phyloP scores from a whole-genome alignment of 192 early-diverging fungal species.

The Umbelopsis ramanniana region DNA sequence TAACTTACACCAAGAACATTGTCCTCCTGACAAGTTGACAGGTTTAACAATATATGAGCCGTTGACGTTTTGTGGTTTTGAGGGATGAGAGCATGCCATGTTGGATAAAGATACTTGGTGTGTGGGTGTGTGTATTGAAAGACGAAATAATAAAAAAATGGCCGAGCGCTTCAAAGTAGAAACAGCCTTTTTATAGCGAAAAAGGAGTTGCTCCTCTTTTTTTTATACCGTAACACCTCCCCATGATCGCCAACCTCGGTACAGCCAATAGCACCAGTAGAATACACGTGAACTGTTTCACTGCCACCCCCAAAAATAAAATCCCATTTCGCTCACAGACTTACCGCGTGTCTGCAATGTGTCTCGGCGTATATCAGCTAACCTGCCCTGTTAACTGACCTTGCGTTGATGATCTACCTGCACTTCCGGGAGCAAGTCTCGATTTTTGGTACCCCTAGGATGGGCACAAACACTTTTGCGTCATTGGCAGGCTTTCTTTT shows the following conservation, averaged over 20 bases:
- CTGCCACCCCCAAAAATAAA: background rate
- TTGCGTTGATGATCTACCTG: background rate
- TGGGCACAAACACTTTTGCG: too few relatives aligned
- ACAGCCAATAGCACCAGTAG: conserved; percentile 5
- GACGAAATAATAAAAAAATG: background rate
- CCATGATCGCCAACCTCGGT: conserved; percentile 22
- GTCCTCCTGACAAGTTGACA: conserved; percentile 23
- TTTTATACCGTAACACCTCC: conserved; percentile 22
- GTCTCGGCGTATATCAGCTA: conserved; percentile 15
- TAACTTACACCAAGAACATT: conserved; percentile 24
- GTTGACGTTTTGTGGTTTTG: conserved; percentile 23
- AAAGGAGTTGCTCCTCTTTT: conserved; percentile 19
- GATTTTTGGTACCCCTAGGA: too few relatives aligned
- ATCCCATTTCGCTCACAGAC: conserved; percentile 11
- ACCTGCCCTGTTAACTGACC: background rate
- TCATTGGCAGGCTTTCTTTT: too few relatives aligned
- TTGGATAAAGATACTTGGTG: background rate
- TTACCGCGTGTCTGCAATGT: conserved; percentile 24
- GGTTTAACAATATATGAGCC: conserved; percentile 20
- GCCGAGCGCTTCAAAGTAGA: conserved; percentile 5
- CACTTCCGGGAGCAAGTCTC: background rate
- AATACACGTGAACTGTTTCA: conserved; percentile 20
- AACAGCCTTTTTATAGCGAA: conserved; percentile 10
- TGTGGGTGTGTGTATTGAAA: background rate
- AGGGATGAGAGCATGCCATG: conserved; percentile 20